Evolutionary conservation across 768 basidiomycete species (phyloP), one percentile per base, ranked within the genome.

Genomic region (Kwoniella bestiolae): DNA sequence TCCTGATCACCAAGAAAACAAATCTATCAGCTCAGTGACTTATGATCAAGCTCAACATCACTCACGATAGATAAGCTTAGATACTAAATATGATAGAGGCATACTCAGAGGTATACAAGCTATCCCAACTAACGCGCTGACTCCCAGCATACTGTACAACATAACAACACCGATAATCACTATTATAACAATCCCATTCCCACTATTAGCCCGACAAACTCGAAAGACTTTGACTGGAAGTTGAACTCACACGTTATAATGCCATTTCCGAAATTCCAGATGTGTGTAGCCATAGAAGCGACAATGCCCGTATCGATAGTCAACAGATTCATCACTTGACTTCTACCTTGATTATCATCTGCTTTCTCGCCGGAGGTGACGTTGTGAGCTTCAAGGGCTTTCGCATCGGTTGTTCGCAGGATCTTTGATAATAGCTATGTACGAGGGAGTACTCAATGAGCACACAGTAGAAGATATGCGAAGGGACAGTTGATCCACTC

Each of bases 351-450:
- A 35, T 61, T 44, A 5, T 23, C 21, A n/a, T 65, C 61, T 16
- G 23, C 44, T 12, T 60, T 58, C 6, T 74, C 66, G 12, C 67
- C 64, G 28, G 59, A 65, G 2, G 50, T 44, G 23, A 69, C 51
- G 16, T 72, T 56, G 23, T 77, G 69, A 1, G 76, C 69, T 51
- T 79, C 76, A 52, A 74, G 68, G 2, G 70, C 61, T 56, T 77
- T 72, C 47, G 67, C 71, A 46, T 79, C 78, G 2, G 73, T 69
- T 5, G 70, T 67, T 6, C 65, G 62, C 0, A 79, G 67, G 58
- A 77, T 77, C 45, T 79, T 79, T 28, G 63, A 35, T 55, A 77
- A 76, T 23, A 79, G 68, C 74, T 77, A 44, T 2, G 21, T 18
- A n/a, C 44, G 32, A 23, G 14, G 8, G 53, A 28, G 29, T 16